A percentile compares a stretch with the other conserved stretches of the same genome.
Conservation (phyloP, 371 early-diverging fungal species). For the Mucor piriformis region DNA sequence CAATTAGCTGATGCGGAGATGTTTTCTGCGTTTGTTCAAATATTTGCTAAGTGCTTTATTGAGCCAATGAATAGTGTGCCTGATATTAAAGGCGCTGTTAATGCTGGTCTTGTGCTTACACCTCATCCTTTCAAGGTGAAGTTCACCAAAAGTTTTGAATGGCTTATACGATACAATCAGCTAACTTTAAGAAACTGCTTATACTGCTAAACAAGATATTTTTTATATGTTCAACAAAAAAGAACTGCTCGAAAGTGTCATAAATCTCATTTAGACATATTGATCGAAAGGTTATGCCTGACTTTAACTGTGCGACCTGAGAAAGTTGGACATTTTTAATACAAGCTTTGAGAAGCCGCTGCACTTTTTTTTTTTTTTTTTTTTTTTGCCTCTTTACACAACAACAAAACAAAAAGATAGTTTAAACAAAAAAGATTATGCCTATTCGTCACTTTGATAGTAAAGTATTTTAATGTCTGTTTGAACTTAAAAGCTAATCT, state of each 20-base stretch:
- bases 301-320: no score
- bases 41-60: conserved; percentile 11
- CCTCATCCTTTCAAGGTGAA: conserved; percentile 12
- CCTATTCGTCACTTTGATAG: conserved; percentile 67
- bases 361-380: neutral
- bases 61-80: neutral
- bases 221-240: no score
- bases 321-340: no score
- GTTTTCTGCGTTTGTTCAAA: neutral
- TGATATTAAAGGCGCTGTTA: neutral
- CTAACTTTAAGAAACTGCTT: no score
- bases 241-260: no score
- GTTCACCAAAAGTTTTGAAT: conserved; percentile 1
- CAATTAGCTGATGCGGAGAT: conserved; percentile 20
- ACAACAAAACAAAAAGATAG: neutral
- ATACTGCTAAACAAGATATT: no score
- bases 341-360: no score
- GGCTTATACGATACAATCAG: no score
- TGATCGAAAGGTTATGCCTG: no score
- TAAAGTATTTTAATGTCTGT: conserved; percentile 33
- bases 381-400: neutral
- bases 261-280: no score
- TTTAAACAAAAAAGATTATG: conserved; percentile 33
- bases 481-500: neutral
- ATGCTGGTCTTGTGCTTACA: conserved; percentile 3